Evolutionary conservation across 208 protist genomes (phyloP).

Genomic region (Crithidia mellificae): DNA sequence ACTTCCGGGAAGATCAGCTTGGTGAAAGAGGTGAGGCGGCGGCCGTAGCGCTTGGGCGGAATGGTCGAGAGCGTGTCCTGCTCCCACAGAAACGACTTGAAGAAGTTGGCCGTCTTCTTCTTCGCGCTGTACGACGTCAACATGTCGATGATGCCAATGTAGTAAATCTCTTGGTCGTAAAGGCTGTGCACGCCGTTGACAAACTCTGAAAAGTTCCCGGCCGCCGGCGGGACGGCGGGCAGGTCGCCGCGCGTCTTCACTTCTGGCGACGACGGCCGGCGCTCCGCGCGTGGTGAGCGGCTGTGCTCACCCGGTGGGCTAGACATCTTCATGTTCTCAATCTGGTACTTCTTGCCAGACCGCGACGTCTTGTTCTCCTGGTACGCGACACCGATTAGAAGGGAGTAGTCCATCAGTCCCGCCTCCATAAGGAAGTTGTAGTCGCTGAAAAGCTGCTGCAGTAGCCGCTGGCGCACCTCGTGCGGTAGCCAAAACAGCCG

Average conservation of each 20-base stretch:
- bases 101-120: conserved; percentile 87
- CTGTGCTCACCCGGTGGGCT: not conserved
- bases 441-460: conserved; percentile 61
- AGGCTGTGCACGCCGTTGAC: conserved; percentile 60
- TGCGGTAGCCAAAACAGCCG: conserved; percentile 76
- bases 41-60: conserved; percentile 57
- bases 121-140: conserved; percentile 80
- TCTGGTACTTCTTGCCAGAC: conserved; percentile 39
- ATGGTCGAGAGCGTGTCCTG: conserved; percentile 77
- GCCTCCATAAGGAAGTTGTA: conserved; percentile 57
- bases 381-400: conserved; percentile 83
- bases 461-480: conserved; percentile 38
- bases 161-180: conserved; percentile 80
- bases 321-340: conserved; percentile 50
- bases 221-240: not conserved
- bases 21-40: conserved; percentile 67
- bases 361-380: conserved; percentile 55
- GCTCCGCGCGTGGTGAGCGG: conserved; percentile 11
- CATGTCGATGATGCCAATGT: conserved; percentile 89
- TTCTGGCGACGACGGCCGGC: conserved; percentile 19
- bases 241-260: not conserved
- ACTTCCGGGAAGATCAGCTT: conserved; percentile 72
- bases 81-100: conserved; percentile 85
- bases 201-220: conserved; percentile 41
- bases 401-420: conserved; percentile 87